phyloP scores from a whole-genome alignment of 164 flowering plant genomes.

The Brasenia schreberi region DNA sequence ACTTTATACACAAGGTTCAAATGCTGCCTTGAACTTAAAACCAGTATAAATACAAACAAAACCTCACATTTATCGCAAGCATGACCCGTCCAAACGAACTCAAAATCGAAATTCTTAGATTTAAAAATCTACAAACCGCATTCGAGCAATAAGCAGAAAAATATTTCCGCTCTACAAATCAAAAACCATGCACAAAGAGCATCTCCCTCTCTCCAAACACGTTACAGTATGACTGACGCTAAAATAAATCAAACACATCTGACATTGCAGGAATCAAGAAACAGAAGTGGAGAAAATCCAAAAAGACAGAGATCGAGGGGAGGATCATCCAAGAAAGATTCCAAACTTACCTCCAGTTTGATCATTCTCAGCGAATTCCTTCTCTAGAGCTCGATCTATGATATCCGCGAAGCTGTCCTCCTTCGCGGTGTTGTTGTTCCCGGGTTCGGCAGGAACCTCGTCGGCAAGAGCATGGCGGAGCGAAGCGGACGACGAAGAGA shows the following conservation, averaged over 20 bases:
- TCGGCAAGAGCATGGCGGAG: neutral
- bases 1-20: too few species aligned
- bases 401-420: conserved; percentile 68
- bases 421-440: conserved; percentile 21
- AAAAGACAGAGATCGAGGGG: neutral
- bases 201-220: neutral
- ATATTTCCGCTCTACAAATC: too few species aligned
- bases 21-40: too few species aligned
- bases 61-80: too few species aligned
- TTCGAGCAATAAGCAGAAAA: too few species aligned
- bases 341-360: conserved; percentile 35
- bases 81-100: too few species aligned
- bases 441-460: neutral
- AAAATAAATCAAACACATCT: neutral
- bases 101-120: too few species aligned
- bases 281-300: neutral
- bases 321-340: neutral
- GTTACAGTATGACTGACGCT: neutral
- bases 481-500: neutral
- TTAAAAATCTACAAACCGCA: too few species aligned
- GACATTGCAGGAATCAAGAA: neutral
- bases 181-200: too few species aligned
- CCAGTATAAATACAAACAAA: too few species aligned
- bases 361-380: conserved; percentile 70
- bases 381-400: conserved; percentile 70